Evolutionary conservation across 1,284 basidiomycete species (phyloP).

Genomic region (Fistulinella cinereoalba): DNA sequence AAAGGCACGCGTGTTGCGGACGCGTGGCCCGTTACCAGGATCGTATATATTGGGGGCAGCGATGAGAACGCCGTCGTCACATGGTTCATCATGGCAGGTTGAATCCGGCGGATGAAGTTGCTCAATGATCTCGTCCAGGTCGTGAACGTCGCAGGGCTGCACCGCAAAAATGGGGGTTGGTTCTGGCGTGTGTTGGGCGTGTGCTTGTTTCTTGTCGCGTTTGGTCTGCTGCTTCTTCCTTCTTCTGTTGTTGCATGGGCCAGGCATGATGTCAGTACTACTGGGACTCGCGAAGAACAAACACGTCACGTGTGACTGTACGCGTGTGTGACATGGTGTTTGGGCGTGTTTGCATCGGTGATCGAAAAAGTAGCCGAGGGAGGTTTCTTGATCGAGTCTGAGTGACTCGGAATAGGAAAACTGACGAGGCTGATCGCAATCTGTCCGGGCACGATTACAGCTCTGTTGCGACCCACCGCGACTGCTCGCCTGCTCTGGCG

Average conservation of each 20-base stretch:
- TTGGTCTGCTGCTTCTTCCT: slow-evolving; percentile 38
- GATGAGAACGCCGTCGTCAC: slow-evolving; percentile 23
- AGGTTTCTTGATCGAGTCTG: slow-evolving; percentile 11
- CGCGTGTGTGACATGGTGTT: slow-evolving; percentile 32
- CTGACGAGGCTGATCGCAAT: slow-evolving; percentile 23
- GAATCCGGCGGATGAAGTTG: slow-evolving; percentile 4
- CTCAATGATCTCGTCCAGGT: slow-evolving; percentile 4
- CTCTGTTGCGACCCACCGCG: slow-evolving; percentile 21
- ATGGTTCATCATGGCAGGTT: slow-evolving; percentile 1
- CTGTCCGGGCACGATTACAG: slow-evolving; percentile 25
- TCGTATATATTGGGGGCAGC: slow-evolving; percentile 62
- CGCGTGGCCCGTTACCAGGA: slow-evolving; percentile 73
- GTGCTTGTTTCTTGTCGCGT: slow-evolving; percentile 32
- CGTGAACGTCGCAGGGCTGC: neutral
- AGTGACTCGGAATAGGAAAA: slow-evolving; percentile 20
- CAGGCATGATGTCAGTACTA: slow-evolving; percentile 48
- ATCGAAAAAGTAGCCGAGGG: slow-evolving; percentile 11
- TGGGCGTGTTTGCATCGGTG: slow-evolving; percentile 19
- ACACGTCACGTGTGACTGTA: slow-evolving; percentile 30
- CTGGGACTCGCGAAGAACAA: slow-evolving; percentile 4
- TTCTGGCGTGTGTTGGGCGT: neutral
- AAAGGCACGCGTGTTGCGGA: slow-evolving; percentile 59
- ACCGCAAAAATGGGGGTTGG: neutral
- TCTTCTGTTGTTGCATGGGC: slow-evolving; percentile 45
- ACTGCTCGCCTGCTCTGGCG: slow-evolving; percentile 31